A percentile compares a stretch with the other conserved stretches of the same genome.
phyloP scores from a whole-genome alignment of 129 eudicot genomes.

The Flaveria trinervia region DNA sequence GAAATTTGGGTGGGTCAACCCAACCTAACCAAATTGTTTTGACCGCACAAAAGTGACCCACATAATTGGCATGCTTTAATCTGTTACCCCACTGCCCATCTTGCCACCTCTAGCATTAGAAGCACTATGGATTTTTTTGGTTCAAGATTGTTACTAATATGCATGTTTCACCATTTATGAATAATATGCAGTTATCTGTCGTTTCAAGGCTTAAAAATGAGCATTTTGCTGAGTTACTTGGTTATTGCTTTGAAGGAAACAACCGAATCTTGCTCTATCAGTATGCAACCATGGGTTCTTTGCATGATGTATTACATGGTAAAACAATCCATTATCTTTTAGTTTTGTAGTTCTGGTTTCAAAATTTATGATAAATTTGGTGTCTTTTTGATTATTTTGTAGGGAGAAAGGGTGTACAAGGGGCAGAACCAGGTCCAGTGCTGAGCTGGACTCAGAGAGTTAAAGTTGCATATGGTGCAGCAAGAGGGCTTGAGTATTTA shows the following conservation, averaged over 20 bases:
- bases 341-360: not conserved
- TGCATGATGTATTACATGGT: slow-evolving; percentile 97
- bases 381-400: slow-evolving; percentile 5
- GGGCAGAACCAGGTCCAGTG: slow-evolving; percentile 94
- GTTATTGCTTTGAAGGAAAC: slow-evolving; percentile 79
- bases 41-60: not conserved
- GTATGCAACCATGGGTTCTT: slow-evolving; percentile 88
- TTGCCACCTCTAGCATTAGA: not conserved
- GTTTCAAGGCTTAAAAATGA: slow-evolving; percentile 84
- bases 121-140: not conserved
- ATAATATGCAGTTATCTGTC: slow-evolving; percentile 60
- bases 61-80: not conserved
- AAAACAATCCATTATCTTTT: slow-evolving; percentile 12
- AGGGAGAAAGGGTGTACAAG: slow-evolving; percentile 98
- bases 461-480: slow-evolving; percentile 88
- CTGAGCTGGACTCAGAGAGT: slow-evolving; percentile 90
- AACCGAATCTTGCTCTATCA: slow-evolving; percentile 79
- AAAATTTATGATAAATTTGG: not conserved
- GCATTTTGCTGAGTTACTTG: slow-evolving; percentile 62
- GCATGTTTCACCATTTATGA: slow-evolving; percentile 6
- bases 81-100: not conserved
- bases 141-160: slow-evolving; percentile 14
- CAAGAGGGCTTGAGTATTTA: slow-evolving; percentile 83
- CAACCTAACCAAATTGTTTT: not conserved
- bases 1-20: not conserved